phyloP scores from a whole-genome alignment of 352 stramenopile species.

The Pythium diclinum region DNA sequence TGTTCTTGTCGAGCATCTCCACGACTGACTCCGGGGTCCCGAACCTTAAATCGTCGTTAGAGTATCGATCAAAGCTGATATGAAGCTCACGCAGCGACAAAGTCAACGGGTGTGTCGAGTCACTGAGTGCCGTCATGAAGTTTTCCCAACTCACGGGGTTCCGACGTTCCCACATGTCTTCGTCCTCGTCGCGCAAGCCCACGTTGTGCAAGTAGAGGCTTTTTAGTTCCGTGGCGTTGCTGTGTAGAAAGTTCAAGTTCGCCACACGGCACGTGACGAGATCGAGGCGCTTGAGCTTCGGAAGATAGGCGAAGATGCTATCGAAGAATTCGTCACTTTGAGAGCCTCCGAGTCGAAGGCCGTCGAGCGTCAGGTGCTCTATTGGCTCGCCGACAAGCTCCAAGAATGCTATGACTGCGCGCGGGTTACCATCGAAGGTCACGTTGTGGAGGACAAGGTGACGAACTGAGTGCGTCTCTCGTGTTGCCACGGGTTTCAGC shows the following conservation, averaged over 20 bases:
- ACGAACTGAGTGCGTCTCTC: neutral
- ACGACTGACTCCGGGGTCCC: neutral
- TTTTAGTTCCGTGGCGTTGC: neutral
- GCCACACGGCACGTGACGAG: neutral
- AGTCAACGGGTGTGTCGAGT: neutral
- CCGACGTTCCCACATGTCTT: neutral
- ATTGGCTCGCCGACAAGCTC: neutral
- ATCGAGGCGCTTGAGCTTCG: neutral
- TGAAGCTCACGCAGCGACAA: neutral
- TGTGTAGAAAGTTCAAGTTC: neutral
- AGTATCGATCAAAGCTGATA: neutral
- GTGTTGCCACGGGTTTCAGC: neutral
- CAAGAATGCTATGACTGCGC: neutral
- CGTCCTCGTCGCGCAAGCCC: neutral
- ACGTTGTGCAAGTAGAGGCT: neutral
- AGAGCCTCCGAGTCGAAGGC: neutral
- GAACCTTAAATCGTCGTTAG: neutral
- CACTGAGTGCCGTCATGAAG: neutral
- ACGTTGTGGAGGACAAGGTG: neutral
- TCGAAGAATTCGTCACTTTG: neutral
- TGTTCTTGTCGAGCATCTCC: neutral
- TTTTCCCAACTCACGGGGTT: neutral
- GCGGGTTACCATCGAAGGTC: neutral
- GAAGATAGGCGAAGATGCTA: neutral
- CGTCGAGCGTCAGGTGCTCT: neutral